Evolutionary conservation across 805 yeast species (phyloP), one percentile per base, ranked within the genome.

Genomic region (Cyberlindnera nakhonratchasimensis): DNA sequence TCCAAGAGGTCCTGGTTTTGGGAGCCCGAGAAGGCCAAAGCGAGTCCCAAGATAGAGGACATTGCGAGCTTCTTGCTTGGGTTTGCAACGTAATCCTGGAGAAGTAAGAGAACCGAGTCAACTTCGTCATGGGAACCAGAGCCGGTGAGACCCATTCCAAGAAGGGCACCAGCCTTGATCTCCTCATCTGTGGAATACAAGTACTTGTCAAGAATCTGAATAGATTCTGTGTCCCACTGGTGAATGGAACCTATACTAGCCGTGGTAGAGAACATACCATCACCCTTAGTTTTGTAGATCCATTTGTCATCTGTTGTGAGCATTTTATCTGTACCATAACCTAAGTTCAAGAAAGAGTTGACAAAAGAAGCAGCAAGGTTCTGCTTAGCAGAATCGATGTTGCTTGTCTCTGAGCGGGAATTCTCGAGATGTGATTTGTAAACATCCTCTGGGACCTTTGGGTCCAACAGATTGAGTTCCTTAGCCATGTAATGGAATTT

Each of bases 91-190:
- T 85, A 86, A 50, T 91, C 98, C 63, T 82, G 88, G 50, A 93
- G 74, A 52, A 93, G 68, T 22, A 95, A 80, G 47, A 87, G 72
- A 6, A 97, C 91, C 2, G 97, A 91, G 51, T 89, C 98, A 32
- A 90, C 87, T 48, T 91, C 99, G 61, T 91, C 96, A 65, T 87
- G 96, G 42, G 93, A 91, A 65, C 95, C 95, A 18, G 95, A 75
- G 22, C 95, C 86, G 6, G 88, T 82, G 36, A 93, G 75, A 63
- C 98, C 99, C 64, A 88, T 87, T 63, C 98, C 99, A 52, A 93
- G 74, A 45, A 93, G 72, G 5, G 99, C 96, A 66, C 99, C 99
- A 6, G 98, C 96, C 67, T 88, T 88, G 52, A 90, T 79, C 58
- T 87, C 91, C 45, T 80, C 82, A 55, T 89, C 96, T 14, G 81